Conservation (phyloP, 129 eudicot genomes). For the Flaveria bidentis region DNA sequence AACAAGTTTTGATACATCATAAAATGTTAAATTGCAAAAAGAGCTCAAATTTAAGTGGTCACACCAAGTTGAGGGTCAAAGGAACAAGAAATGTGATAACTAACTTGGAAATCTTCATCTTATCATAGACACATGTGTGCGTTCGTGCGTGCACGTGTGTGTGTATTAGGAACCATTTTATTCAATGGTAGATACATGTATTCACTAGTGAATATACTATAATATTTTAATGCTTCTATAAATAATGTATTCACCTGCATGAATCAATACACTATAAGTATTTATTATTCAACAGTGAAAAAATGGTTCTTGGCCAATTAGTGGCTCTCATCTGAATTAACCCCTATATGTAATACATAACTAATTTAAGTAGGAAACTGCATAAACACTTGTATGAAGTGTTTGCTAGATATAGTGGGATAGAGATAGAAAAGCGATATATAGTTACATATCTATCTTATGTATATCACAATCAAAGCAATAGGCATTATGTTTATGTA, state of each 20-base stretch:
- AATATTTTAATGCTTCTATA: too few relatives aligned
- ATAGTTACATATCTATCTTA: not conserved
- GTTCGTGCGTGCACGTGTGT: too few relatives aligned
- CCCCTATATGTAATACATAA: too few relatives aligned
- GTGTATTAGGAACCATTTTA: not conserved
- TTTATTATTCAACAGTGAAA: too few relatives aligned
- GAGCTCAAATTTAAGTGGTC: not conserved
- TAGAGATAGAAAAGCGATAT: not conserved
- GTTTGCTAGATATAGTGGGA: not conserved
- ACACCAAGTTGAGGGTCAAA: not conserved
- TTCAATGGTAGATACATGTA: too few relatives aligned
- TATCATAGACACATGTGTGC: too few relatives aligned
- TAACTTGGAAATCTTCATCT: not conserved
- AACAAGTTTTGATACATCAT: not conserved
- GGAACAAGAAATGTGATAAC: not conserved
- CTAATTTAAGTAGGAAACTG: too few relatives aligned
- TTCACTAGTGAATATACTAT: too few relatives aligned
- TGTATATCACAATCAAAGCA: not conserved
- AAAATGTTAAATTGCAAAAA: not conserved
- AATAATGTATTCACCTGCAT: too few relatives aligned
- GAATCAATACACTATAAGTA: too few relatives aligned
- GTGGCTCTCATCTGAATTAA: too few relatives aligned
- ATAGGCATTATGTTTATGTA: not conserved
- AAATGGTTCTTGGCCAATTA: too few relatives aligned
- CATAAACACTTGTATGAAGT: not conserved